A percentile compares a stretch with the other conserved stretches of the same genome.
These are phyloP conservation scores for Phytophthora melonis DNA, from an alignment of 352 stramenopile genomes.

Conservation along the genomic window DNA sequence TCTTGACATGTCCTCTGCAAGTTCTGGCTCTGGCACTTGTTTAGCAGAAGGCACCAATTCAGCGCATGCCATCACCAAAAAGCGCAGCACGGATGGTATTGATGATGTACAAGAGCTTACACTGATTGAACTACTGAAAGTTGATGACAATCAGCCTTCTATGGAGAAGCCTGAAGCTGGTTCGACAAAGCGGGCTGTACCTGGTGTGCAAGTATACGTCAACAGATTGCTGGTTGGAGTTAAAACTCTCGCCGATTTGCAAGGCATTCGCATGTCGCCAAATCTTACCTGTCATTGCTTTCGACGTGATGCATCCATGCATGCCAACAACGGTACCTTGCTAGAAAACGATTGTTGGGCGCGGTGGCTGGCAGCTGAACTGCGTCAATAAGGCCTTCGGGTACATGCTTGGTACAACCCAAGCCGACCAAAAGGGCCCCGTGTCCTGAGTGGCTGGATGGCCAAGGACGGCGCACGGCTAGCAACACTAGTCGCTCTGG, in stretches of 20 bases:
- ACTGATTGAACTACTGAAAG: slow-evolving; percentile 19
- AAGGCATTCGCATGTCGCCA: too few relatives aligned
- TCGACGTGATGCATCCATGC: neutral
- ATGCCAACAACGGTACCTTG: neutral
- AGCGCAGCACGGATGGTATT: neutral
- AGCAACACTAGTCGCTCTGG: too few relatives aligned
- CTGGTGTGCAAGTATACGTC: neutral
- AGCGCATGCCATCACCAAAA: slow-evolving; percentile 7
- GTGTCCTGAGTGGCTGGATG: too few relatives aligned
- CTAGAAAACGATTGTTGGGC: neutral
- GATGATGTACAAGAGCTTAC: slow-evolving; percentile 9
- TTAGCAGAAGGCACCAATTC: slow-evolving; percentile 5
- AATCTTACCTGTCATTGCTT: too few relatives aligned
- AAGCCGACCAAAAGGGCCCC: neutral
- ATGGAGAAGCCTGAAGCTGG: too few relatives aligned
- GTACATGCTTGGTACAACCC: neutral
- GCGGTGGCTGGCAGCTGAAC: neutral
- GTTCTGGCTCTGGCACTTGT: slow-evolving; percentile 9
- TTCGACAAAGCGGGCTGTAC: too few relatives aligned
- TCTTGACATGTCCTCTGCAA: slow-evolving; percentile 22
- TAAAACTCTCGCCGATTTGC: too few relatives aligned
- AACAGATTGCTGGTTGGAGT: too few relatives aligned
- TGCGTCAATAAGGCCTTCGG: neutral
- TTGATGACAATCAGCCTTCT: neutral
- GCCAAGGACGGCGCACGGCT: too few relatives aligned